These are phyloP conservation scores for Diplodia sapinea DNA, from an alignment of 2,329 filamentous ascomycete species.

Conservation along the genomic window DNA sequence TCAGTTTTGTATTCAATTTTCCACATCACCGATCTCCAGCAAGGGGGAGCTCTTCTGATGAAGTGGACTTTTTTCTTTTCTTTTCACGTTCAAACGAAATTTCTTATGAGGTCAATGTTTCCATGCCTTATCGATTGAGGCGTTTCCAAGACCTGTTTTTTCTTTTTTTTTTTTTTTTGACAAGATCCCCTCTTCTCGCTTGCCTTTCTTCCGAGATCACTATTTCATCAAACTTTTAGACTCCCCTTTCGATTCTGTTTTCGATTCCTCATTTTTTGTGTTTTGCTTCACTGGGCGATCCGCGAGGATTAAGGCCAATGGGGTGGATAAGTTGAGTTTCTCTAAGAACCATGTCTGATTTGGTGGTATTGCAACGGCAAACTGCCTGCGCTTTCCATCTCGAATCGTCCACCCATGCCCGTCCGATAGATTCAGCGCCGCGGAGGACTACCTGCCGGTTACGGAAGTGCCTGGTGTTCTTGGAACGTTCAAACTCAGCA, in stretches of 20 bases:
- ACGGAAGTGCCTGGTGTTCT: neutral
- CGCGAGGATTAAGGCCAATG: neutral
- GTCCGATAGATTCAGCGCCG: neutral
- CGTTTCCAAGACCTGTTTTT: constrained; percentile 9
- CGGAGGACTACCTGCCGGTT: neutral
- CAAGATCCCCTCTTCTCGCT: neutral
- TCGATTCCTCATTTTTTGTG: neutral
- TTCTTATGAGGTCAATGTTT: constrained; percentile 20
- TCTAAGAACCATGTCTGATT: neutral
- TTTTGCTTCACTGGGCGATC: neutral
- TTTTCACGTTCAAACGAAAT: constrained; percentile 24
- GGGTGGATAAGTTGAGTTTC: constrained; percentile 6
- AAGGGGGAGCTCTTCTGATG: neutral
- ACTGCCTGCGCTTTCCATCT: neutral
- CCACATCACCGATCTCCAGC: neutral
- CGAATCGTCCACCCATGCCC: neutral
- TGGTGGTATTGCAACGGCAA: neutral
- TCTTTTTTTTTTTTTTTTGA: neutral
- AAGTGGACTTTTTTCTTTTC: neutral
- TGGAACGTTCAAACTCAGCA: neutral
- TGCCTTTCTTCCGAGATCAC: neutral
- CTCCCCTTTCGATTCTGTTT: neutral
- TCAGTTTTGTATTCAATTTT: constrained; percentile 14
- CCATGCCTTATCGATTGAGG: constrained; percentile 25
- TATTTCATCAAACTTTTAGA: neutral